Evolutionary conservation across 208 protist species (phyloP), one percentile per base, ranked within the genome.

Genomic region (Trypanosoma mega): DNA sequence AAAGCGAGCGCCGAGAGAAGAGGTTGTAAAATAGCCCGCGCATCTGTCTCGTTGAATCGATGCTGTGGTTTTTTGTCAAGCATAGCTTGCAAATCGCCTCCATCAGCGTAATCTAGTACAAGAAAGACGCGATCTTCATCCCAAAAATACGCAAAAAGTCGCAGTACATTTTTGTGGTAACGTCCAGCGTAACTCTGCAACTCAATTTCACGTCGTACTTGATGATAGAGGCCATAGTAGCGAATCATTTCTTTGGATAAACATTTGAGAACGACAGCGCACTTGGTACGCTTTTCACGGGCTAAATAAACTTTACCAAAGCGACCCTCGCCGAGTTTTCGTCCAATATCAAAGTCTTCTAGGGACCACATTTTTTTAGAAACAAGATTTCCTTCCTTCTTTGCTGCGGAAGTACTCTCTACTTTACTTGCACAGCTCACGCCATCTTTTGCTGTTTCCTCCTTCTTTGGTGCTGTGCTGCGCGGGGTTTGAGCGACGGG

Each of bases 141-240:
- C 63, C 98, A 96, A 50, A 99, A 99, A 65, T 98, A 99, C 3
- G 91, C 96, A 69, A 85, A 97, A 8, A 99, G 54, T n/a, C 90
- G 76, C 33, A 99, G 69, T 30, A 99, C 92, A 59, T 99, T 96
- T 11, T 74, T 62, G 68, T 98, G 94, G 30, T 84, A 85, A 24
- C 76, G 72, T 6, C 65, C 71, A 12, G 68, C 59, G 26, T 97
- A 93, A 9, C 88, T 80, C 70, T 99, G 98, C 26, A 99, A 97
- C 48, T 98, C 97, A 50, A 99, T 94, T 63, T 99, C 98, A 6
- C 94, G 70, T 37, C 82, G 52, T 16, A 99, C 52, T 68, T 98
- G 96, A 39, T 93, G 74, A 26, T 84, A 34, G 8, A 98, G 72
- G n/a, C 75, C 55, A 46, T 77, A 64, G 36, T 57, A 63, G 39